These are phyloP conservation scores for Oryza longistaminata DNA, from an alignment of 176 grass and related monocot species.

Conservation along the genomic window DNA sequence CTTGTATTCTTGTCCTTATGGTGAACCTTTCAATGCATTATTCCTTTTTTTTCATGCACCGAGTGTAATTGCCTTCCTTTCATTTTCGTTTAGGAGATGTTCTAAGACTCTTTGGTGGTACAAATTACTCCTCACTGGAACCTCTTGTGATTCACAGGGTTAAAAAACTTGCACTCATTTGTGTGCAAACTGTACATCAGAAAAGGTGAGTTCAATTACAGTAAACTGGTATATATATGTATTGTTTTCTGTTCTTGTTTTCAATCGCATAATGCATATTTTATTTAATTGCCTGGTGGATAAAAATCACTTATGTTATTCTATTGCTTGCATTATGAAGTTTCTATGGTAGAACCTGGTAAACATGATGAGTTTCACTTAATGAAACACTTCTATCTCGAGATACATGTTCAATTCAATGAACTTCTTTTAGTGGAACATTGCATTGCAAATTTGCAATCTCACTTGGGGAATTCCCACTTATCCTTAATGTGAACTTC, in stretches of 20 bases:
- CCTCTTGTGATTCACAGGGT: conserved; percentile 59
- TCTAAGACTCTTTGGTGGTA: conserved; percentile 70
- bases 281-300: conserved; percentile 7
- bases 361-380: background rate
- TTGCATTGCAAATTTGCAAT: background rate
- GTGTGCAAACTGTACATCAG: conserved; percentile 66
- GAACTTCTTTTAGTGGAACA: conserved; percentile 1
- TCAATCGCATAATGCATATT: background rate
- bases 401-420: background rate
- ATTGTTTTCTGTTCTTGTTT: conserved; percentile 18
- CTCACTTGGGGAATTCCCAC: background rate
- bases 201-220: conserved; percentile 58
- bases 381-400: background rate
- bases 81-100: conserved; percentile 66
- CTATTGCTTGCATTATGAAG: conserved; percentile 10
- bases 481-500: conserved; percentile 10
- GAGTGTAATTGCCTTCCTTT: conserved; percentile 3
- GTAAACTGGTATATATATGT: background rate
- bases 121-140: conserved; percentile 51
- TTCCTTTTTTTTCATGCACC: conserved; percentile 30
- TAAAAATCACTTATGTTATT: background rate
- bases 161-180: conserved; percentile 78
- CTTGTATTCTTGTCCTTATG: conserved; percentile 25
- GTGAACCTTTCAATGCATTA: conserved; percentile 14
- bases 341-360: background rate